Evolutionary conservation across 345 rosid genomes (phyloP).

Genomic region (Aurinia saxatilis): DNA sequence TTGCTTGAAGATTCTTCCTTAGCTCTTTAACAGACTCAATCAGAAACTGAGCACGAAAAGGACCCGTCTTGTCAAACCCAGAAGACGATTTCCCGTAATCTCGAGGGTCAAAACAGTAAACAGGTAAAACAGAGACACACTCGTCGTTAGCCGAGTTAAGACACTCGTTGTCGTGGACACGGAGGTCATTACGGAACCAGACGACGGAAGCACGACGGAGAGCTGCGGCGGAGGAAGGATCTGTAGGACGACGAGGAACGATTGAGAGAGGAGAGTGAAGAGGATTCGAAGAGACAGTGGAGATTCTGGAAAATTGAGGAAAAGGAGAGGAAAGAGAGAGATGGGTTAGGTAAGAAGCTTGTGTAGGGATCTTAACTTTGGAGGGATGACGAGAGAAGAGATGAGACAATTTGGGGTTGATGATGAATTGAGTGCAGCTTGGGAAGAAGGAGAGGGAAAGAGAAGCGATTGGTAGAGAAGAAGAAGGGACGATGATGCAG

Average conservation of each 20-base stretch:
- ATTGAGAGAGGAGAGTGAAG: constrained; percentile 74
- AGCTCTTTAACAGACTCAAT: constrained; percentile 90
- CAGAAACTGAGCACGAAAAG: constrained; percentile 74
- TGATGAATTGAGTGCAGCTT: constrained; percentile 43
- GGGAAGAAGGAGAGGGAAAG: constrained; percentile 25
- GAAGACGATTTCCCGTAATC: constrained; percentile 87
- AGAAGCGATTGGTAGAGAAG: constrained; percentile 49
- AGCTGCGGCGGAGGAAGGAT: constrained; percentile 76
- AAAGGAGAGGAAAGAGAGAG: constrained; percentile 44
- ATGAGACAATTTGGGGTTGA: constrained; percentile 29
- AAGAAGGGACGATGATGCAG: constrained; percentile 23
- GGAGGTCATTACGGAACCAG: constrained; percentile 95
- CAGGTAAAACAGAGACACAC: constrained; percentile 79
- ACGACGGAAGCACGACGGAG: constrained; percentile 81
- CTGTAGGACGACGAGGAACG: constrained; percentile 81
- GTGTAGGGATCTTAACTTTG: constrained; percentile 65
- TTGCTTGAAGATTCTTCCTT: constrained; percentile 74
- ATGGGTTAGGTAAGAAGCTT: constrained; percentile 51
- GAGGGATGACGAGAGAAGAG: constrained; percentile 52
- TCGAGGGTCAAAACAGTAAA: constrained; percentile 93
- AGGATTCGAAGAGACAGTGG: constrained; percentile 78
- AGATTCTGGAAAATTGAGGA: constrained; percentile 37
- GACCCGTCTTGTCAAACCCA: constrained; percentile 89
- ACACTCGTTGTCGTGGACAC: constrained; percentile 88
- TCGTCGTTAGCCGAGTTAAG: constrained; percentile 78